phyloP scores from a whole-genome alignment of 345 rosid genomes.

The Psidium guajava region DNA sequence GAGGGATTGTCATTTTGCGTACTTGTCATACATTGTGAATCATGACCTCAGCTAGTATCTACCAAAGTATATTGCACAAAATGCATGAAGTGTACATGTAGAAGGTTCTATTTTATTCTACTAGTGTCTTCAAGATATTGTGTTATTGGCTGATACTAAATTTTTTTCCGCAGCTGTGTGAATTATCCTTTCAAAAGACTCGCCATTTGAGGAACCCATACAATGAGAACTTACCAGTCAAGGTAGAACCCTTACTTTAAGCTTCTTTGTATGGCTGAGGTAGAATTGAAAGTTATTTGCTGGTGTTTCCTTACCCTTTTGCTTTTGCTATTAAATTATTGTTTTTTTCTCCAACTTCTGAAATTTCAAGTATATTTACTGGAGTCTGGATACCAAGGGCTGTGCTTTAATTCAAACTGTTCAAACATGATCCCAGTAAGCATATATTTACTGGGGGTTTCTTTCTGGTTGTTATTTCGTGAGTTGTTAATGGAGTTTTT shows the following conservation, averaged over 20 bases:
- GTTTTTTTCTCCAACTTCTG: background rate
- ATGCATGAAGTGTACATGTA: background rate
- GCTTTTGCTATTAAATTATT: background rate
- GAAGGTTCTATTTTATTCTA: background rate
- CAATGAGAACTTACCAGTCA: constrained; percentile 95
- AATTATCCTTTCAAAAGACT: constrained; percentile 89
- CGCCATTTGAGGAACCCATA: constrained; percentile 90
- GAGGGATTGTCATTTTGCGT: background rate
- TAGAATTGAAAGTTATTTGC: background rate
- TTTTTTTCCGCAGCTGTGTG: constrained; percentile 64
- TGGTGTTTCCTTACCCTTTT: background rate
- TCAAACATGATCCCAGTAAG: background rate
- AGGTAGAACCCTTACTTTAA: constrained; percentile 32
- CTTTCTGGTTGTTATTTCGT: background rate
- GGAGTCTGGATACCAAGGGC: background rate
- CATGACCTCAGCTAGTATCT: background rate
- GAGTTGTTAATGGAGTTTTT: background rate
- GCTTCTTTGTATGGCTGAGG: background rate
- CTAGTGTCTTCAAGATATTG: background rate
- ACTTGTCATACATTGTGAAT: background rate
- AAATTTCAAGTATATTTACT: background rate
- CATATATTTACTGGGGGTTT: background rate
- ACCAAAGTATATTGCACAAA: background rate
- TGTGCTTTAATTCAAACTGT: background rate
- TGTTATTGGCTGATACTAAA: constrained; percentile 10